phyloP scores from a whole-genome alignment of 2,329 filamentous ascomycete species.

The Colletotrichum tanaceti region DNA sequence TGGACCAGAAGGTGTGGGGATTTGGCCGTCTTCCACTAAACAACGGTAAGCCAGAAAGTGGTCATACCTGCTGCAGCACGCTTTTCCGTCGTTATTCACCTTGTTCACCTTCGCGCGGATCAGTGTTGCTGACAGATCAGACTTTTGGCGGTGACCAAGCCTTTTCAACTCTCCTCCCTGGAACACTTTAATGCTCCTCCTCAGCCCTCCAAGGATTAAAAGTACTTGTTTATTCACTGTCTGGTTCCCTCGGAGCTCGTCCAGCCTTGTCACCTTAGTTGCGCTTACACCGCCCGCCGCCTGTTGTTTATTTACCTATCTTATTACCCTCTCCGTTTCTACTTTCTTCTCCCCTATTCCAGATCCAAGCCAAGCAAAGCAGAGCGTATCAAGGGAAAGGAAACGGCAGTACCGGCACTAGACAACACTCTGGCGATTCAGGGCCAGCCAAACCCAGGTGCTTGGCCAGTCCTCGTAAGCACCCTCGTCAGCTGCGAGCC shows the following conservation, averaged over 20 bases:
- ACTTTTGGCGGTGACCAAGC: conserved; percentile 33
- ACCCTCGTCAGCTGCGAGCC: conserved; percentile 19
- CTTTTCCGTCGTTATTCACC: neutral
- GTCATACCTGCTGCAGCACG: conserved; percentile 21
- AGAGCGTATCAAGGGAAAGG: neutral
- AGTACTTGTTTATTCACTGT: neutral
- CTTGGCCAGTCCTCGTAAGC: conserved; percentile 11
- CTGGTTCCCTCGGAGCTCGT: conserved; percentile 4
- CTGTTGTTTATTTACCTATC: no score
- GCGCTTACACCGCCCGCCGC: conserved; percentile 34
- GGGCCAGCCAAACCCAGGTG: neutral
- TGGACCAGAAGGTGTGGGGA: neutral
- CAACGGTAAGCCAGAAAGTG: neutral
- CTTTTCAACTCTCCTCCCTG: conserved; percentile 32
- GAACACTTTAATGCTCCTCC: conserved; percentile 38
- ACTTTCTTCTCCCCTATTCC: neutral
- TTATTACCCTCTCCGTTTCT: neutral
- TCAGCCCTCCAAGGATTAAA: neutral
- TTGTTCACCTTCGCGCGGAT: conserved; percentile 1
- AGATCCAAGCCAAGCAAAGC: conserved; percentile 15
- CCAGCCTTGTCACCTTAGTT: conserved; percentile 18
- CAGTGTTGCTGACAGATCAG: conserved; percentile 35
- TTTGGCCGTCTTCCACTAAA: conserved; percentile 3
- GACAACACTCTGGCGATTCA: conserved; percentile 7
- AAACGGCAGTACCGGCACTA: conserved; percentile 1